Conservation (phyloP, 2,329 filamentous ascomycete genomes). For the Ascochyta fabae region DNA sequence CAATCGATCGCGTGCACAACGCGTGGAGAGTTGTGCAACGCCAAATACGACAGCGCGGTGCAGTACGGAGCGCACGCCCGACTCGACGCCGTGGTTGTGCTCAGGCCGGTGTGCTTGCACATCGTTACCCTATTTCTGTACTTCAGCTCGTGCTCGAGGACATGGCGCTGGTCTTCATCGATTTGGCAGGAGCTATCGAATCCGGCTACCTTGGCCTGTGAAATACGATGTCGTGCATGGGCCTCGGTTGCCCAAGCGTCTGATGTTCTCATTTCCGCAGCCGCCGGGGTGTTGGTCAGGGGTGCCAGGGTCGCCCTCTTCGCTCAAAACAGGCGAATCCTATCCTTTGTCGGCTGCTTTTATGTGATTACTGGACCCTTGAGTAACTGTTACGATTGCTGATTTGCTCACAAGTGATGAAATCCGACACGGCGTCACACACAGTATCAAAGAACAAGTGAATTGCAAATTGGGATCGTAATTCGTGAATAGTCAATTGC, state of each 20-base stretch:
- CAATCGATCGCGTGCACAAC: constrained; percentile 1
- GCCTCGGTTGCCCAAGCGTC: constrained; percentile 6
- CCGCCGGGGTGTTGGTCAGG: constrained; percentile 13
- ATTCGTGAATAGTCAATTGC: constrained; percentile 22
- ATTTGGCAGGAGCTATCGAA: constrained; percentile 15
- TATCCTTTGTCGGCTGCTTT: not conserved
- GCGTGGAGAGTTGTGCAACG: constrained; percentile 6
- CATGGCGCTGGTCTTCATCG: constrained; percentile 4
- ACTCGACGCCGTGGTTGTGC: not conserved
- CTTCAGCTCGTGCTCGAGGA: constrained; percentile 6
- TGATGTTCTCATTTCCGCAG: constrained; percentile 15
- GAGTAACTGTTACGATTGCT: not conserved
- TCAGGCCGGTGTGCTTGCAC: not conserved
- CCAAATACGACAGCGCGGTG: not conserved
- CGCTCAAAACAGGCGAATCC: not conserved
- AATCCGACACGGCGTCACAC: constrained; percentile 3
- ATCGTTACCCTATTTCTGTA: not conserved
- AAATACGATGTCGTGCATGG: constrained; percentile 9
- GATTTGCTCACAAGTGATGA: not conserved
- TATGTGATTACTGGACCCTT: not conserved
- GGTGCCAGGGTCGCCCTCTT: constrained; percentile 4
- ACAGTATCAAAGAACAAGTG: constrained; percentile 1
- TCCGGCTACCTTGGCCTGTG: constrained; percentile 4
- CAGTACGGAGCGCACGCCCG: not conserved
- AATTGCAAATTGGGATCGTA: constrained; percentile 17